Evolutionary conservation across 768 basidiomycete genomes (phyloP), one percentile per base, ranked within the genome.

Genomic region (Trametes elegans): DNA sequence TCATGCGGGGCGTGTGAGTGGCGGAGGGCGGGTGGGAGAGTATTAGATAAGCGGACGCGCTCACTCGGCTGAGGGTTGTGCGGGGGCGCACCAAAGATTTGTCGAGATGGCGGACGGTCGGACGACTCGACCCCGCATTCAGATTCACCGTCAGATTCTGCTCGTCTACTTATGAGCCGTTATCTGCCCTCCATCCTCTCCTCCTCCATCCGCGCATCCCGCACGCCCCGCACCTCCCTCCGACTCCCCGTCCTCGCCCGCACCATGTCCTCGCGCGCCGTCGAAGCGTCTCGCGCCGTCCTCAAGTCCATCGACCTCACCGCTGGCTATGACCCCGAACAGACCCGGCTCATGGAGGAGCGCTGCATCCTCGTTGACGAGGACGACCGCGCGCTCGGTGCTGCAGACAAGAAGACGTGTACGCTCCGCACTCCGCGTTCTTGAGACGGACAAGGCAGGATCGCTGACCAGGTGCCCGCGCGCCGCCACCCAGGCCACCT

Each of bases 371-470:
- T 96, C 38, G 91, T 95, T 28, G 90, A 94, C 66, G 89, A 93
- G 67, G 70, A 95, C 51, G 93, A 96, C 69, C 81, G 79, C 29
- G 82, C 86, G 16, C 85, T 93, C 44, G 93, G 93, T 23, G 88
- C 92, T 23, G 79, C 86, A 58, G 91, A 93, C 72, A 99, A 99
- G 79, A 99, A 98, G 76, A 94, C 91, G 19, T 98, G 96, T 94
- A 65, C 62, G 87, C n/a, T 75, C 13, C 36, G 9, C 60, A 44
- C 18, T 23, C 36, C 23, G 29, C 45, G 13, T 32, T 24, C 23
- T 31, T 14, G 21, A 16, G 7, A 28, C 16, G 46, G 16, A 35
- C 2, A 29, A 10, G 3, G 11, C 28, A n/a, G 1, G 23, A 21
- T 19, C 7, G 41, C 55, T 38, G 36, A 57, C 26, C 56, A 8